Evolutionary conservation across 495 filamentous ascomycete genomes (phyloP).

Genomic region (Penicillium longicatenatum): DNA sequence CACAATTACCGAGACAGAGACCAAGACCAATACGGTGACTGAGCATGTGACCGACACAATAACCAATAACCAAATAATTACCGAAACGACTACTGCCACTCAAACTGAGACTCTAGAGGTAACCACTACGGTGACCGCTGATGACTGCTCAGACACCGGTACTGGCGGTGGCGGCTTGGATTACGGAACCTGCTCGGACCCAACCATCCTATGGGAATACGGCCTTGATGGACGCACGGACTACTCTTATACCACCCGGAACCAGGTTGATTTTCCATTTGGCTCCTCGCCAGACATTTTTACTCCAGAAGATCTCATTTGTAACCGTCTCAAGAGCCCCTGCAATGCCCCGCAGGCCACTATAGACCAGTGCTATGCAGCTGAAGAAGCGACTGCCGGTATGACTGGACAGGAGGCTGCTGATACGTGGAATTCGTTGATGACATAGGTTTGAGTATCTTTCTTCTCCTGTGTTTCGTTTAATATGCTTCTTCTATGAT

Average conservation of each 20-base stretch:
- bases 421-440: slow-evolving; percentile 56
- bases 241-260: slow-evolving; percentile 51
- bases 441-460: slow-evolving; percentile 12
- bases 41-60: too few species aligned
- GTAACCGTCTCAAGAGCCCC: slow-evolving; percentile 49
- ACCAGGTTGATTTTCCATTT: slow-evolving; percentile 57
- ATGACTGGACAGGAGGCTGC: slow-evolving; percentile 54
- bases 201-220: slow-evolving; percentile 55
- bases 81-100: too few species aligned
- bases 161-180: too few species aligned
- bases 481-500: too few species aligned
- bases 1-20: too few species aligned
- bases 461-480: neutral
- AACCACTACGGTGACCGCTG: too few species aligned
- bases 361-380: slow-evolving; percentile 49
- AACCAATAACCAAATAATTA: too few species aligned
- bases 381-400: slow-evolving; percentile 39
- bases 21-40: too few species aligned
- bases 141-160: too few species aligned
- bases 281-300: slow-evolving; percentile 58
- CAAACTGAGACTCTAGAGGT: too few species aligned
- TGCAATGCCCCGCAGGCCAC: slow-evolving; percentile 54
- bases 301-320: slow-evolving; percentile 58
- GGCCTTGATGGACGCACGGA: slow-evolving; percentile 56
- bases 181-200: slow-evolving; percentile 22